A percentile compares a stretch with the other conserved stretches of the same genome.
These are phyloP conservation scores for Fusarium algeriense DNA, from an alignment of 2,329 filamentous ascomycete genomes.

Conservation along the genomic window DNA sequence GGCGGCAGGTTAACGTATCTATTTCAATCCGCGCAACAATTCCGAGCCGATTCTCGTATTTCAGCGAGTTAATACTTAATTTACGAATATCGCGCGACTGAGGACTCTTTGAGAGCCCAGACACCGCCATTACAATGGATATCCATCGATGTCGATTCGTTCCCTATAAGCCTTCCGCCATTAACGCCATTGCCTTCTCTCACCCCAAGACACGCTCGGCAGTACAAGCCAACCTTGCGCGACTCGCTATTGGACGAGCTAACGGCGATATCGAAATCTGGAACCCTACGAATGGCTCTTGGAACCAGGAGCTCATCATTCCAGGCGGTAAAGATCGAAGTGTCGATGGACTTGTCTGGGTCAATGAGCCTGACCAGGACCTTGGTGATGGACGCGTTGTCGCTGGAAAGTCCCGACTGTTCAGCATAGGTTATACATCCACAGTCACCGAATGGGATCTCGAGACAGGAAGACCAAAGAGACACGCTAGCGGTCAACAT, in stretches of 20 bases:
- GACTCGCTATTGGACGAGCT: slow-evolving; percentile 88
- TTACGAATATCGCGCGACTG: slow-evolving; percentile 10
- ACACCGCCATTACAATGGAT: slow-evolving; percentile 73
- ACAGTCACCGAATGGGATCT: slow-evolving; percentile 97
- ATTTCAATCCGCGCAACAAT: slow-evolving; percentile 15
- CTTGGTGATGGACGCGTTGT: slow-evolving; percentile 71
- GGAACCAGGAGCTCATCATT: slow-evolving; percentile 91
- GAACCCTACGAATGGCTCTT: slow-evolving; percentile 85
- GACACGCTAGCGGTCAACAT: slow-evolving; percentile 90
- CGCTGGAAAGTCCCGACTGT: slow-evolving; percentile 83
- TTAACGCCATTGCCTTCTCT: slow-evolving; percentile 95
- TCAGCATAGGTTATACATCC: slow-evolving; percentile 95
- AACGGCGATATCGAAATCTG: slow-evolving; percentile 99
- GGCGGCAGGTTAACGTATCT: slow-evolving; percentile 38
- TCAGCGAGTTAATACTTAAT: not conserved
- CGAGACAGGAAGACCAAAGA: slow-evolving; percentile 78
- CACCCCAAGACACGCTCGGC: slow-evolving; percentile 69
- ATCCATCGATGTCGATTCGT: slow-evolving; percentile 98
- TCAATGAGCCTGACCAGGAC: slow-evolving; percentile 82
- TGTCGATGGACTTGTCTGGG: slow-evolving; percentile 93
- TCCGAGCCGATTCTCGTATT: not conserved
- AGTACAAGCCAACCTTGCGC: slow-evolving; percentile 67
- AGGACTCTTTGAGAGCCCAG: slow-evolving; percentile 14
- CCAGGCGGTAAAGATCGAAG: slow-evolving; percentile 86
- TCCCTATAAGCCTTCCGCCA: slow-evolving; percentile 88